Conservation (phyloP, 2,329 filamentous ascomycete species). For the Pseudogymnoascus sp. region DNA sequence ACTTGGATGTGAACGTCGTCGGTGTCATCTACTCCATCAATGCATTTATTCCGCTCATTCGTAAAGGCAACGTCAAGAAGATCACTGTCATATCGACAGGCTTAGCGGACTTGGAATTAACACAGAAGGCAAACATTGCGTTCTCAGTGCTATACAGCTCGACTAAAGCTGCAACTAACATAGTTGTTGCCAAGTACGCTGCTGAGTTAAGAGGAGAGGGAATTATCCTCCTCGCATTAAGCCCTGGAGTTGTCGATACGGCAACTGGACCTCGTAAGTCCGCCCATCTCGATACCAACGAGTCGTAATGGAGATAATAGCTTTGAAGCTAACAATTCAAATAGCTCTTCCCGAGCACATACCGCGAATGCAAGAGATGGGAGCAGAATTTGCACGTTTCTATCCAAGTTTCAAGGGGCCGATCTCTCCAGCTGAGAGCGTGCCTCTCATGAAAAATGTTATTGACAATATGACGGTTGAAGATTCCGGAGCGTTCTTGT, state of each 20-base stretch:
- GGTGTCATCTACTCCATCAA: constrained; percentile 47
- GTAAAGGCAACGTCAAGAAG: constrained; percentile 45
- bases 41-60: constrained; percentile 44
- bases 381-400: background rate
- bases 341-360: background rate
- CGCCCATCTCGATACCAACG: background rate
- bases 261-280: constrained; percentile 22
- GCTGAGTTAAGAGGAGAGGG: constrained; percentile 38
- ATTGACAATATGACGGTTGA: constrained; percentile 18
- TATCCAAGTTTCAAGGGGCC: constrained; percentile 16
- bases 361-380: constrained; percentile 7
- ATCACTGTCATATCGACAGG: constrained; percentile 44
- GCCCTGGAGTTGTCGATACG: constrained; percentile 43
- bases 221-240: constrained; percentile 44
- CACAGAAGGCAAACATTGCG: constrained; percentile 31
- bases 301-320: background rate
- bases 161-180: constrained; percentile 46
- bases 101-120: constrained; percentile 39
- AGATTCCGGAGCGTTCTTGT: constrained; percentile 17
- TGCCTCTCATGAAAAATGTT: constrained; percentile 16
- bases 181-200: constrained; percentile 45
- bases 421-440: constrained; percentile 14
- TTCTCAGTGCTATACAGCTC: constrained; percentile 36
- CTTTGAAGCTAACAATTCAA: background rate
- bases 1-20: constrained; percentile 42